A percentile compares a stretch with the other conserved stretches of the same genome.
Evolutionary conservation across 139 green algal genomes (phyloP).

Genomic region (Picocystis salinarum): DNA sequence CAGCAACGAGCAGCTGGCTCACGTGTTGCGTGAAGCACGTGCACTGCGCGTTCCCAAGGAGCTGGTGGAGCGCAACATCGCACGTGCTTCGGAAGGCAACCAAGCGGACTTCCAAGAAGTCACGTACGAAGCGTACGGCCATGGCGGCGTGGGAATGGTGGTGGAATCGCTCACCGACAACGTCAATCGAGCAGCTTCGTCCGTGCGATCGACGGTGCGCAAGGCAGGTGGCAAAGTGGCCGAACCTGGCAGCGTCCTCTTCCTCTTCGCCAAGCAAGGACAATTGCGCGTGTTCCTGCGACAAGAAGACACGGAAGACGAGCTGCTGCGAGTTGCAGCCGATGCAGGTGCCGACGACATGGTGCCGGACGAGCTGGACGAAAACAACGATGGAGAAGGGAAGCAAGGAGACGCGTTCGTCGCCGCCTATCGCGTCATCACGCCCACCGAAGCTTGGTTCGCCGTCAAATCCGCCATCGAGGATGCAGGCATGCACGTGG

Average conservation of each 20-base stretch:
- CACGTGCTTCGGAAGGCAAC: slow-evolving; percentile 50
- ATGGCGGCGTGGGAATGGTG: slow-evolving; percentile 69
- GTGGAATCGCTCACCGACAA: slow-evolving; percentile 83
- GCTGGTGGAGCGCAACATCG: slow-evolving; percentile 82
- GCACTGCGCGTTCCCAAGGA: slow-evolving; percentile 25
- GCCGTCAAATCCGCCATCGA: neutral
- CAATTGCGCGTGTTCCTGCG: slow-evolving; percentile 7
- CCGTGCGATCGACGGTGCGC: slow-evolving; percentile 32
- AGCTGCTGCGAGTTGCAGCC: slow-evolving; percentile 52
- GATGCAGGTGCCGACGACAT: slow-evolving; percentile 20
- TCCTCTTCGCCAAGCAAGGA: slow-evolving; percentile 63
- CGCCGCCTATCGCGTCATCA: slow-evolving; percentile 4
- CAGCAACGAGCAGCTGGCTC: neutral
- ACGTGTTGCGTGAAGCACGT: neutral
- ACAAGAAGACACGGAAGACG: slow-evolving; percentile 17
- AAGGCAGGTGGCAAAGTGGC: slow-evolving; percentile 69
- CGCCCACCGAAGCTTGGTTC: slow-evolving; percentile 3
- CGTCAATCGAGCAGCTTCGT: slow-evolving; percentile 44
- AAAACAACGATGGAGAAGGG: slow-evolving; percentile 15
- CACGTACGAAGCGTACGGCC: slow-evolving; percentile 37
- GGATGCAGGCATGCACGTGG: neutral
- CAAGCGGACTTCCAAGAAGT: slow-evolving; percentile 61
- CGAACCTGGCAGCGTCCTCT: slow-evolving; percentile 64
- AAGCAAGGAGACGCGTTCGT: slow-evolving; percentile 12
- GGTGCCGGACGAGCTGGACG: neutral